Evolutionary conservation across 2,329 filamentous ascomycete species (phyloP).

Genomic region (Apiospora phragmitis): DNA sequence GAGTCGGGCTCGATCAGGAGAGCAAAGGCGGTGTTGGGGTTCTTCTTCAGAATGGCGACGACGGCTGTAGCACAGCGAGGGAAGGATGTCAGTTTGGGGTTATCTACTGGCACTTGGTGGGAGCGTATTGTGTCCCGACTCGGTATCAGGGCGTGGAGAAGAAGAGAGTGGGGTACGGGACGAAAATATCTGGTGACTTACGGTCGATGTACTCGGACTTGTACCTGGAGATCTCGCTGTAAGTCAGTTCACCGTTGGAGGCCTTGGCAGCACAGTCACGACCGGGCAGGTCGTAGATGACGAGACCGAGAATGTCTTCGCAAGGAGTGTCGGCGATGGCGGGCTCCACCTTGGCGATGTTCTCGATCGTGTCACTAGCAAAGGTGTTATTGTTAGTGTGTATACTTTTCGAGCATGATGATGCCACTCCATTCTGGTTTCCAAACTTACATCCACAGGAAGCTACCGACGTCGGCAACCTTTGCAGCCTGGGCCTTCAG

Average conservation of each 20-base stretch:
- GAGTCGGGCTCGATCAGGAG: slow-evolving; percentile 58
- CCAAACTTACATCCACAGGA: slow-evolving; percentile 51
- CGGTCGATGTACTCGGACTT: slow-evolving; percentile 54
- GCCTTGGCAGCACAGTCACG: slow-evolving; percentile 62
- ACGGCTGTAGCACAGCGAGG: slow-evolving; percentile 29
- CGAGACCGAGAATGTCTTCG: slow-evolving; percentile 44
- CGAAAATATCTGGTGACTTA: slow-evolving; percentile 19
- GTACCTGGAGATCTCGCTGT: slow-evolving; percentile 52
- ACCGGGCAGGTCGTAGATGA: slow-evolving; percentile 60
- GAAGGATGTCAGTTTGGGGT: neutral
- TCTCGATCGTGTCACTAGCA: slow-evolving; percentile 45
- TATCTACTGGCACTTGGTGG: neutral
- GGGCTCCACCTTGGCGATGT: slow-evolving; percentile 48
- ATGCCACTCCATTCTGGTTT: neutral
- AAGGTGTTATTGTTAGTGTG: neutral
- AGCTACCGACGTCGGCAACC: slow-evolving; percentile 55
- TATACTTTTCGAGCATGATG: slow-evolving; percentile 24
- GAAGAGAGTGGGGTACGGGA: neutral
- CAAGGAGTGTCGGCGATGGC: slow-evolving; percentile 49
- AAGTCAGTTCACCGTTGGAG: slow-evolving; percentile 58
- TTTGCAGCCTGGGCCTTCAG: slow-evolving; percentile 55
- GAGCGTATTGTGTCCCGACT: too few relatives aligned
- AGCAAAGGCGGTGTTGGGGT: slow-evolving; percentile 46
- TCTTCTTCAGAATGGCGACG: slow-evolving; percentile 43
- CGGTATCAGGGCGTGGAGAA: neutral